Evolutionary conservation across 768 basidiomycete genomes (phyloP).

Genomic region (Leccinum truebloodii): DNA sequence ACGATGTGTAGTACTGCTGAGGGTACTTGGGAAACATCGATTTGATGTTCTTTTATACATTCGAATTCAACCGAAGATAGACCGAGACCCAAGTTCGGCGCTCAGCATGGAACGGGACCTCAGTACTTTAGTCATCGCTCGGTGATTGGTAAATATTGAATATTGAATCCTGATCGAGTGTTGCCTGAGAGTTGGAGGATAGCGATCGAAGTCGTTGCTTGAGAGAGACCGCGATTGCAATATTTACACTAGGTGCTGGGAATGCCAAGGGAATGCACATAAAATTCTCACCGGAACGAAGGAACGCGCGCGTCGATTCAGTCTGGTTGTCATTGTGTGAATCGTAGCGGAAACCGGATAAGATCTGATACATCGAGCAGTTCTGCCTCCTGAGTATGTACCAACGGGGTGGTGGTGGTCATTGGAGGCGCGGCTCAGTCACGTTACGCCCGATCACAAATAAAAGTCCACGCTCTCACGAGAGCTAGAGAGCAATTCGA

Average conservation of each 20-base stretch:
- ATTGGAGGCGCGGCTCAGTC: too few relatives aligned
- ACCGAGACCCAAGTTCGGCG: neutral
- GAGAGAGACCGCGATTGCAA: neutral
- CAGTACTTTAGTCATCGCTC: neutral
- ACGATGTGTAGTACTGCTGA: neutral
- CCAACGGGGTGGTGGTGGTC: too few relatives aligned
- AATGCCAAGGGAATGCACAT: neutral
- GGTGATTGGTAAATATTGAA: neutral
- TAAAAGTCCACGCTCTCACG: too few relatives aligned
- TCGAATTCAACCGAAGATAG: neutral
- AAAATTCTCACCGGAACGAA: neutral
- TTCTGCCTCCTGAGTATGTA: too few relatives aligned
- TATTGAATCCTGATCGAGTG: neutral
- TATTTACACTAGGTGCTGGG: neutral
- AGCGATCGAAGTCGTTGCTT: neutral
- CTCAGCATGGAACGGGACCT: neutral
- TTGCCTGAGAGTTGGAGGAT: neutral
- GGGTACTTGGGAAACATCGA: neutral
- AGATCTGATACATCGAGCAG: neutral
- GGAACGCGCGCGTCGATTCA: neutral
- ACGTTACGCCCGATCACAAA: too few relatives aligned
- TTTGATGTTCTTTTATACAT: neutral
- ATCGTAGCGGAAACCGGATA: slow-evolving; percentile 20
- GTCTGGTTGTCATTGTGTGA: neutral
- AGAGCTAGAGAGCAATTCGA: too few relatives aligned